Evolutionary conservation across 768 basidiomycete genomes (phyloP).

Genomic region (Lentinula guzmanii): DNA sequence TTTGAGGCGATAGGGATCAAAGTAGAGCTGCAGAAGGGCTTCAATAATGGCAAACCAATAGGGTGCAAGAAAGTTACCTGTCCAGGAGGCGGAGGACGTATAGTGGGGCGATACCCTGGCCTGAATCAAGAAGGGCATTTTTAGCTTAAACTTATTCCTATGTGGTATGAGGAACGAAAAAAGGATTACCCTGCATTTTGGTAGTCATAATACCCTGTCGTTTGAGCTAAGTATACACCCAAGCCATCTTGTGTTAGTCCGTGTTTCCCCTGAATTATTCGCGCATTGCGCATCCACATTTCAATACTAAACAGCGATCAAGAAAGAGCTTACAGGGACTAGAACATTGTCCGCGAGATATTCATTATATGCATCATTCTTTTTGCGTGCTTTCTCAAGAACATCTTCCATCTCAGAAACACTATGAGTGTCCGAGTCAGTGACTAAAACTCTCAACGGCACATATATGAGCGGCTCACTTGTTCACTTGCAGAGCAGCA

Average conservation of each 20-base stretch:
- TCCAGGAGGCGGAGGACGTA: neutral
- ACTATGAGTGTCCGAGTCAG: neutral
- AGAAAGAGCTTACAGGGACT: neutral
- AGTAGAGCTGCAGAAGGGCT: constrained; percentile 1
- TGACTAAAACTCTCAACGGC: neutral
- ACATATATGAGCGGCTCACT: neutral
- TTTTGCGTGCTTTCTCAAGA: neutral
- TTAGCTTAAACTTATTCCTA: no score
- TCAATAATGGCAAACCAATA: neutral
- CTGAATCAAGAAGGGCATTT: neutral
- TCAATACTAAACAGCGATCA: neutral
- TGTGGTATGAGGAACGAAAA: neutral
- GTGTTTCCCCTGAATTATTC: neutral
- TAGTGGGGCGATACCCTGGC: neutral
- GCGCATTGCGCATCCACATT: neutral
- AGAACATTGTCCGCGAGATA: neutral
- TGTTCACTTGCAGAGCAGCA: neutral
- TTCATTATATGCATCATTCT: neutral
- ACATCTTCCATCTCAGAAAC: neutral
- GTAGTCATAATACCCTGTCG: neutral
- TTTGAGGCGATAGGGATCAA: constrained; percentile 6
- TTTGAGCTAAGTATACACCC: neutral
- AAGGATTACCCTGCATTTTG: neutral
- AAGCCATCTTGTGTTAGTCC: neutral
- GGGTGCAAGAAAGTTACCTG: neutral